These are phyloP conservation scores for Lantana camara DNA, from an alignment of 257 asterid genomes.

Conservation along the genomic window DNA sequence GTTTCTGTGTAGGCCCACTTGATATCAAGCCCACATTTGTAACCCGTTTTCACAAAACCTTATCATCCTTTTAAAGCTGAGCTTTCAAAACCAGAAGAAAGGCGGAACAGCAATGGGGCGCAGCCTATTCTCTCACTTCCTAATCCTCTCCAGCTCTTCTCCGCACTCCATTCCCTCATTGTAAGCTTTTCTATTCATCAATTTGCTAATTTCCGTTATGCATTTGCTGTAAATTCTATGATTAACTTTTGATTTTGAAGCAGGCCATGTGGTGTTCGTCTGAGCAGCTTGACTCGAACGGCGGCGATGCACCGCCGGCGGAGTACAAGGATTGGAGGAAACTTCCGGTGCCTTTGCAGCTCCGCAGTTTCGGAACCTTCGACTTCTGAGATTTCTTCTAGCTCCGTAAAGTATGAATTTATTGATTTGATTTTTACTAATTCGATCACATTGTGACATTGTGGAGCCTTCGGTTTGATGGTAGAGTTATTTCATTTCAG, in stretches of 20 bases:
- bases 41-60: neutral
- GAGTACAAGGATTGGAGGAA: conserved; percentile 28
- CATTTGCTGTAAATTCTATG: neutral
- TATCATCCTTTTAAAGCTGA: neutral
- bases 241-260: conserved; percentile 9
- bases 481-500: neutral
- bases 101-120: conserved; percentile 56
- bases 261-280: conserved; percentile 45
- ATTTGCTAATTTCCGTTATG: conserved; percentile 9
- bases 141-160: conserved; percentile 49
- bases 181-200: conserved; percentile 28
- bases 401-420: conserved; percentile 51
- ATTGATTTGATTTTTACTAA: neutral
- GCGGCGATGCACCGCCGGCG: conserved; percentile 31
- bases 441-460: neutral
- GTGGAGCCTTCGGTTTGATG: neutral
- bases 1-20: neutral
- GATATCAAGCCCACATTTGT: neutral
- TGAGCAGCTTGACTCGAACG: conserved; percentile 40
- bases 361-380: conserved; percentile 56
- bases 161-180: conserved; percentile 56
- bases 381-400: conserved; percentile 49
- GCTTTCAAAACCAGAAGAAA: neutral
- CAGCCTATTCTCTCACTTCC: conserved; percentile 61
- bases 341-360: conserved; percentile 59